Base-by-base conservation (phyloP, 148 eudicot genomes). In the Mesembryanthemum crystallinum region DNA sequence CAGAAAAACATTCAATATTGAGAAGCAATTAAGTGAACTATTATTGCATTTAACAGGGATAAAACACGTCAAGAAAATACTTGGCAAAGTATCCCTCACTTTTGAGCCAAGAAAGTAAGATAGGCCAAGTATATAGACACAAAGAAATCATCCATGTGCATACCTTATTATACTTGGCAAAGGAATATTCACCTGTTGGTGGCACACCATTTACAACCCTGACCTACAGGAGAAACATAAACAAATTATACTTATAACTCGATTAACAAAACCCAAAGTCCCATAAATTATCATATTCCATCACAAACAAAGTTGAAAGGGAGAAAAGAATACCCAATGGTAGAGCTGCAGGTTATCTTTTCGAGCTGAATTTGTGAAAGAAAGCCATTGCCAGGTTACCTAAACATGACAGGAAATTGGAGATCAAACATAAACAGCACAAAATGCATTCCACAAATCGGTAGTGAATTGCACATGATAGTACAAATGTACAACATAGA, bases 331-430 rank as follows among this genome's bases (percentile, higher is more conserved):
- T 88, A 90, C 93, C 93, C 96, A 94, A 78, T 87, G 95, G 75
- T 80, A 90, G 29, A 90, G 90, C 85, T 93, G 85, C 78, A 93
- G 77, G 58, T 81, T 77, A 83, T 93, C 98, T 81, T 88, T 90
- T 42, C 98, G 83, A 39, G 98, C 96, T 49, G 98, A 92, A 79
- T 84, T 95, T 33, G 94, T 79, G 80, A 95, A 95, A 27, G 96
- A 82, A 71, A 94, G 91, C 98, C 98, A 94, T 74, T 92, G 92
- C 98, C 98, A 94, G 17, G 98, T 86, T 61, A 92, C 87, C 97
- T 94, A 86, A 35, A 69, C 9, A 49, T 27, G 45, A 47, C 7
- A 69, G 20, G 14, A 8, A 67, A 42, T 23, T n/a, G 29, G 69
- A 42, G 7, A 67, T 67, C 42, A 24, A 27, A 23, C 49, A 47